These are phyloP conservation scores for Gynandropsis gynandra DNA, from an alignment of 345 rosid species.

Conservation along the genomic window DNA sequence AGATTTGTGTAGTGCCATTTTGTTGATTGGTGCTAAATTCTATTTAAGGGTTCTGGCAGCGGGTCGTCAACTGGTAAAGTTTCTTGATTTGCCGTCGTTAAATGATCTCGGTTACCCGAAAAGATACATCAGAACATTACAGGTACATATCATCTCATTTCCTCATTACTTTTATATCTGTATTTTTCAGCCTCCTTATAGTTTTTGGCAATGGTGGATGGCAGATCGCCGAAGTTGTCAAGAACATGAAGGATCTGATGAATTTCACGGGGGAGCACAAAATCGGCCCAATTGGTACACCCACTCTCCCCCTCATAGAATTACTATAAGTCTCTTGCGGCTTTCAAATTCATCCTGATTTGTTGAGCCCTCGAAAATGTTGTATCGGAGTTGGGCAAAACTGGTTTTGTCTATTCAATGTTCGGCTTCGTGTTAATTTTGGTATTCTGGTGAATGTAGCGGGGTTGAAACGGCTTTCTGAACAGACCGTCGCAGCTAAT, in stretches of 20 bases:
- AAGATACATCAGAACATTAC: constrained; percentile 85
- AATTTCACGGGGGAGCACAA: constrained; percentile 62
- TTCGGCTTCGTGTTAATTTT: background rate
- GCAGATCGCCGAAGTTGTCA: constrained; percentile 92
- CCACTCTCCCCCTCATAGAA: background rate
- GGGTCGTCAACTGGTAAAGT: constrained; percentile 73
- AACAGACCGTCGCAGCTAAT: constrained; percentile 9
- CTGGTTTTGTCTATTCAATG: background rate
- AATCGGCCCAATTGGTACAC: constrained; percentile 75
- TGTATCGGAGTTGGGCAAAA: background rate
- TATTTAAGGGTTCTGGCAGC: constrained; percentile 68
- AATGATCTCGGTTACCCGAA: constrained; percentile 84
- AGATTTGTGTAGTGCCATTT: background rate
- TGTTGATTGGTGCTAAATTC: constrained; percentile 7
- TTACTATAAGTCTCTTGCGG: too few species aligned
- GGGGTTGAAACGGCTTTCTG: constrained; percentile 23
- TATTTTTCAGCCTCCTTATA: background rate
- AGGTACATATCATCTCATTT: constrained; percentile 41
- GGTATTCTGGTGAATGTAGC: constrained; percentile 10
- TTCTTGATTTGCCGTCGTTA: constrained; percentile 63
- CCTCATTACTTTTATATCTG: constrained; percentile 5
- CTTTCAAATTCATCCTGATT: background rate
- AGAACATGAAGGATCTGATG: constrained; percentile 92
- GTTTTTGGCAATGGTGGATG: constrained; percentile 19
- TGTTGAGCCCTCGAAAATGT: background rate